Base-by-base conservation (phyloP, 441 rosid species). In the Sinapis alba region DNA sequence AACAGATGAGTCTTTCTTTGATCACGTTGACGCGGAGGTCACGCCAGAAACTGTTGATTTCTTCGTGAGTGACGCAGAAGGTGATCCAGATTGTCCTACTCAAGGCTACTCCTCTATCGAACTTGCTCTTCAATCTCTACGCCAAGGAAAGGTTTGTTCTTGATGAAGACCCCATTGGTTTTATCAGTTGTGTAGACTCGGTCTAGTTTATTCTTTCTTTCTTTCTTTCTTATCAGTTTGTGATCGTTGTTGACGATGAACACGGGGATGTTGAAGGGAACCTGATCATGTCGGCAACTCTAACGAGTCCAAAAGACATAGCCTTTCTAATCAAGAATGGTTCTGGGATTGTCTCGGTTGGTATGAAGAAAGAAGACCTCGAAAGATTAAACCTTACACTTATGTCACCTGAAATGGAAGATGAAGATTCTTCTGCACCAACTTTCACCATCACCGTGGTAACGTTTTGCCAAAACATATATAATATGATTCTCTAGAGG, bases 31-130 rank as follows among this genome's bases (percentile, higher is more conserved):
- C 36, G 89, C 91, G 41, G 86, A 89, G 77, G 82, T 85, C 50
- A 87, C 94, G 0, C 84, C 79, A 2, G 96, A 88, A 69, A 91
- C 90, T 43, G 80, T 65, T 61, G 93, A 88, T 81, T 91, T 91
- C 83, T 93, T 93, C 41, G 92, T 91, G 62, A 91, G 98, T 54
- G 98, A 93, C 41, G 92, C 97, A 11, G 94, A 90, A 68, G 98
- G 97, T 57, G 96, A 93, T 82, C 97, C 96, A n/a, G 96, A 93
- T 62, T 82, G 96, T 83, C 96, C 98, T n/a, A 82, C 97, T 6
- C 82, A 82, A 54, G 96, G 94, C 38, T 91, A 85, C 76, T 82
- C 88, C 67, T 85, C 98, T 0, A 74, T 93, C 36, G 93, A 87
- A 73, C 81, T 83, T 45, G 91, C 94, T 0, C 81, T 93, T 58